Conservation (phyloP, 352 stramenopile genomes). For the Blastocystis sp. region DNA sequence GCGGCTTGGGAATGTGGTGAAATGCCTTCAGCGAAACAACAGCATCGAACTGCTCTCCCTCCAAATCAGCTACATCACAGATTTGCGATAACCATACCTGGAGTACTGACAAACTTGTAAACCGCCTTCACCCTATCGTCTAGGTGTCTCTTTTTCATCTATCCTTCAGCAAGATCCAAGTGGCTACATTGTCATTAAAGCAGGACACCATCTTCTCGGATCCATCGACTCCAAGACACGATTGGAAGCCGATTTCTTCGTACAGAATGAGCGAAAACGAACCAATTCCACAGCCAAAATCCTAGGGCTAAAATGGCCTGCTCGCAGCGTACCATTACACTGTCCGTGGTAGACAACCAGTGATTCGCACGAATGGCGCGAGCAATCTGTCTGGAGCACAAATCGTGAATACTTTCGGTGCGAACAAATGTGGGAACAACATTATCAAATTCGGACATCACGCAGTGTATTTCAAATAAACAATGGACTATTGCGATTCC, state of each 20-base stretch:
- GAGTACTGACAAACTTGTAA: neutral
- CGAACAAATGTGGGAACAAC: neutral
- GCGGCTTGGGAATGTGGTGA: slow-evolving; percentile 31
- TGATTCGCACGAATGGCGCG: neutral
- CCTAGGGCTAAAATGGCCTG: neutral
- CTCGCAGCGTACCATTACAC: neutral
- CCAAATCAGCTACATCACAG: neutral
- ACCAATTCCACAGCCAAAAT: slow-evolving; percentile 45
- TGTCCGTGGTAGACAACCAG: neutral
- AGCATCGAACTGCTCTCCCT: slow-evolving; percentile 12
- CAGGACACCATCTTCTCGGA: slow-evolving; percentile 24
- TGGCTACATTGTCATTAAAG: neutral
- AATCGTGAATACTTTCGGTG: slow-evolving; percentile 23
- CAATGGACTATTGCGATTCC: neutral
- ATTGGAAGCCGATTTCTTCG: neutral
- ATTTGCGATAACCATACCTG: neutral
- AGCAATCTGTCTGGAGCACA: slow-evolving; percentile 43
- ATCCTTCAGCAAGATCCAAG: neutral
- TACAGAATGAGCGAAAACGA: slow-evolving; percentile 48
- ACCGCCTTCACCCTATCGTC: neutral
- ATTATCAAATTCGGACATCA: neutral
- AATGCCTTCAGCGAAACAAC: slow-evolving; percentile 49
- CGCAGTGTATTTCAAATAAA: neutral
- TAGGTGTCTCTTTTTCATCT: neutral
- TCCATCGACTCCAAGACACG: slow-evolving; percentile 19